phyloP scores from a whole-genome alignment of 75 land plant species.

The Chamaecyparis obtusa region DNA sequence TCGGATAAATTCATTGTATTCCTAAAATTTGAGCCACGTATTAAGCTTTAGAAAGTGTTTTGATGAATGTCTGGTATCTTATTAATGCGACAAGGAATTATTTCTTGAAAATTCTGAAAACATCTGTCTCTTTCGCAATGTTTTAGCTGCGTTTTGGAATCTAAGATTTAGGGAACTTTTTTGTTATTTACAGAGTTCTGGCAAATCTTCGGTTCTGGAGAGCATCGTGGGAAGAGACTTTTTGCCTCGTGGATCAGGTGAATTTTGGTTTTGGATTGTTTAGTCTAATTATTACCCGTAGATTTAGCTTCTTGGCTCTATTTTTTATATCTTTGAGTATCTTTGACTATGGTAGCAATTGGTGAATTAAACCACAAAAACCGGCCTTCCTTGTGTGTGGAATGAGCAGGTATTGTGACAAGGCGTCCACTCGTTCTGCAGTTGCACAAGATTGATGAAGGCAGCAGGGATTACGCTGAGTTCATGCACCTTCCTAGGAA shows the following conservation, averaged over 20 bases:
- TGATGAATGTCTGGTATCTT: too few relatives aligned
- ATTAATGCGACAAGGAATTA: not conserved
- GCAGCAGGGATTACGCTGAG: conserved; percentile 76
- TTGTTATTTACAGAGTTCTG: conserved; percentile 70
- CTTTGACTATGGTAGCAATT: not conserved
- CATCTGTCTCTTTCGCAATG: not conserved
- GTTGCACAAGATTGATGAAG: conserved; percentile 79
- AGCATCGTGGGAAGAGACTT: conserved; percentile 94
- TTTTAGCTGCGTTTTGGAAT: not conserved
- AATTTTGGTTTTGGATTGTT: not conserved
- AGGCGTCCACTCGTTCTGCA: conserved; percentile 89
- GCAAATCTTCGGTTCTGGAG: conserved; percentile 93
- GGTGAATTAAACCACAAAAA: not conserved
- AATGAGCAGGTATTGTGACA: conserved; percentile 84
- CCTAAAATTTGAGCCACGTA: not conserved
- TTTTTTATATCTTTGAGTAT: not conserved
- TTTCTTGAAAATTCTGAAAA: not conserved
- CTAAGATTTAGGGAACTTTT: not conserved
- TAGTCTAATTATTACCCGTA: not conserved
- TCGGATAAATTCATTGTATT: not conserved
- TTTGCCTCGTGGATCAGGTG: conserved; percentile 90
- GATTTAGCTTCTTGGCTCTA: not conserved
- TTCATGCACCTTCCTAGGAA: conserved; percentile 82
- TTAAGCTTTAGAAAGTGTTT: not conserved
- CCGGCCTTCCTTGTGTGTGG: not conserved